Base-by-base conservation (phyloP, 768 basidiomycete genomes). In the Kwoniella sp. region DNA sequence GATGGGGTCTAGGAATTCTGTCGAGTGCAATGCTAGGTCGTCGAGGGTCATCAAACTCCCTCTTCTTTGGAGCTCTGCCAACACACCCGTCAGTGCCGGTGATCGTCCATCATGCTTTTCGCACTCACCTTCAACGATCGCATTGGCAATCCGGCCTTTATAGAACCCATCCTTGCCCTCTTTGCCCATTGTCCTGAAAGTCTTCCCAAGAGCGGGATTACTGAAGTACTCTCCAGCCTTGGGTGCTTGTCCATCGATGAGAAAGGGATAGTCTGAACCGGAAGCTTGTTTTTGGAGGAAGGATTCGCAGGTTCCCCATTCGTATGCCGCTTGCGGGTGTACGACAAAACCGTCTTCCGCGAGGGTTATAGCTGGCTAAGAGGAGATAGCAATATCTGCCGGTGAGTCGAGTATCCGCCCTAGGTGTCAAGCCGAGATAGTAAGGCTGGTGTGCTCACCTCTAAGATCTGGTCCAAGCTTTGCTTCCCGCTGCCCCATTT, bases 81-180 rank as follows among this genome's bases (percentile, higher is more conserved):
- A 2, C 9, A 25, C 5, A 25, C 22, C 13, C 12, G 51, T 53
- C 20, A 28, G 22, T 25, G 26, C 28, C 48, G 25, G 48, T 50
- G 20, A 50, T 17, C 55, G 70, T 53, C 37, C 22, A 55, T 48
- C 11, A 48, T 22, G 23, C n/a, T 29, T 20, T 9, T 9, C 25
- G 20, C 7, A 61, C 75, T 34, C 34, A 79, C 78, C 84, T 55
- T 93, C 88, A 7, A 95, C 90, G 61, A 96, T 92, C 0, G 90
- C 91, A 76, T 93, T 83, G 0, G 93, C 94, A 12, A 95, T 76
- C 15, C 89, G 83, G 1, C 94, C 94, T 77, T 88, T 90, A 81
- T 97, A 97, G 78, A 92, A 97, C 0, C 93, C 94, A 66, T 89
- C 87, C 75, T 92, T 93, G 2, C 93, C 93, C n/a, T 91, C 82